A percentile compares a stretch with the other conserved stretches of the same genome.
Conservation (phyloP, 257 asterid species). For the Anisodus tanguticus region DNA sequence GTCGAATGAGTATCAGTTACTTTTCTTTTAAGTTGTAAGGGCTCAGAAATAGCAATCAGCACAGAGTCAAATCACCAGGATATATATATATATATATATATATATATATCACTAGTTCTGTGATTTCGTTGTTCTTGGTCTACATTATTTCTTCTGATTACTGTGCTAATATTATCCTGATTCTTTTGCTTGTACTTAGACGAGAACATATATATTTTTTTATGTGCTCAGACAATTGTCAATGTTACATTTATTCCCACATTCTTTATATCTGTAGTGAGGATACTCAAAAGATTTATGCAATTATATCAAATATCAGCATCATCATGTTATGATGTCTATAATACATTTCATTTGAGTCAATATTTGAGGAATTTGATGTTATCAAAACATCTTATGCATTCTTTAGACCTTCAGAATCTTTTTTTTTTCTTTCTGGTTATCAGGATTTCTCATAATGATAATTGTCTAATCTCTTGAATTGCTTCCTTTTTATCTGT, state of each 20-base stretch:
- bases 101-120: not conserved
- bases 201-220: not conserved
- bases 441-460: not conserved
- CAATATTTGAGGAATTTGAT: not conserved
- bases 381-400: conserved; percentile 1
- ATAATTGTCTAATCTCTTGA: conserved; percentile 11
- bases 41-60: too few species aligned
- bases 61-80: not conserved
- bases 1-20: too few species aligned
- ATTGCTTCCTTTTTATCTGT: conserved; percentile 14
- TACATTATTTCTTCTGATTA: conserved; percentile 14
- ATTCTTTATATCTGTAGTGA: not conserved
- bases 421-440: not conserved
- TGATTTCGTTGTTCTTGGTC: not conserved
- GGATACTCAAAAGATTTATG: conserved; percentile 10
- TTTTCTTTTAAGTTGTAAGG: too few species aligned
- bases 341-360: not conserved
- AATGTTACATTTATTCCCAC: not conserved
- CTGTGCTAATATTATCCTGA: not conserved
- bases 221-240: conserved; percentile 13
- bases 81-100: not conserved
- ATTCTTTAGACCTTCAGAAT: not conserved
- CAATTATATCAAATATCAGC: conserved; percentile 3
- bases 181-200: not conserved
- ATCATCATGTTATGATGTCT: conserved; percentile 8